These are phyloP conservation scores for Haplographium delicatum DNA, from an alignment of 495 filamentous ascomycete genomes.

Conservation along the genomic window DNA sequence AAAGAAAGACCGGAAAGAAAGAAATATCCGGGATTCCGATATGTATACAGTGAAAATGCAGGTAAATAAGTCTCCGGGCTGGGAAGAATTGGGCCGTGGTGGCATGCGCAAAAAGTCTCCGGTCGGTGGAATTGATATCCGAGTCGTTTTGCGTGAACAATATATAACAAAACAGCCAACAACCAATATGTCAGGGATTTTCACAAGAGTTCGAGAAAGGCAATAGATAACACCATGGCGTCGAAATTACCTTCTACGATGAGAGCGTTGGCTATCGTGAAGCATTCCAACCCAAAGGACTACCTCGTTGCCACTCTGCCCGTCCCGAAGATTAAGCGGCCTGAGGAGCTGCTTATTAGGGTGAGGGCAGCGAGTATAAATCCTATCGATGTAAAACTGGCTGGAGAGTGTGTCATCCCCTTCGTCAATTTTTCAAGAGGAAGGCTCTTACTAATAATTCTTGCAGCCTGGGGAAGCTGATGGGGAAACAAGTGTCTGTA, in stretches of 20 bases:
- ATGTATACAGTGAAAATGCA: too few relatives aligned
- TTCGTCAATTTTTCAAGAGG: too few relatives aligned
- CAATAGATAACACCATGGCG: conserved; percentile 12
- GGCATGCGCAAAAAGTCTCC: background rate
- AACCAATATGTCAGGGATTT: background rate
- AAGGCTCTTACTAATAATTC: background rate
- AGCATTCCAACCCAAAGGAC: conserved; percentile 35
- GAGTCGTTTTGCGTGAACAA: too few relatives aligned
- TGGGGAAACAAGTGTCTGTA: conserved; percentile 23
- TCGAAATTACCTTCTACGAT: conserved; percentile 32
- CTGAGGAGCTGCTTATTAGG: conserved; percentile 45
- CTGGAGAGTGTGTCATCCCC: conserved; percentile 21
- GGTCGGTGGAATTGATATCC: too few relatives aligned
- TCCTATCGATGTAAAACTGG: conserved; percentile 46
- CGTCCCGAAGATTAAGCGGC: conserved; percentile 33
- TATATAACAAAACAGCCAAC: too few relatives aligned
- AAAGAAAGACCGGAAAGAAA: too few relatives aligned
- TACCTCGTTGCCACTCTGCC: conserved; percentile 42
- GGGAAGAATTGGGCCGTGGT: too few relatives aligned
- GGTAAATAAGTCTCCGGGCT: too few relatives aligned
- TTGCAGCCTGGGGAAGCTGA: conserved; percentile 23
- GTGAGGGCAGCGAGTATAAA: conserved; percentile 44
- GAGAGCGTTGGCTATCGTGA: conserved; percentile 40
- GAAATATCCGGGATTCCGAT: too few relatives aligned
- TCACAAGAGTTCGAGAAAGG: background rate